Evolutionary conservation across 768 basidiomycete genomes (phyloP).

Genomic region (Psilocybe subaeruginosa): DNA sequence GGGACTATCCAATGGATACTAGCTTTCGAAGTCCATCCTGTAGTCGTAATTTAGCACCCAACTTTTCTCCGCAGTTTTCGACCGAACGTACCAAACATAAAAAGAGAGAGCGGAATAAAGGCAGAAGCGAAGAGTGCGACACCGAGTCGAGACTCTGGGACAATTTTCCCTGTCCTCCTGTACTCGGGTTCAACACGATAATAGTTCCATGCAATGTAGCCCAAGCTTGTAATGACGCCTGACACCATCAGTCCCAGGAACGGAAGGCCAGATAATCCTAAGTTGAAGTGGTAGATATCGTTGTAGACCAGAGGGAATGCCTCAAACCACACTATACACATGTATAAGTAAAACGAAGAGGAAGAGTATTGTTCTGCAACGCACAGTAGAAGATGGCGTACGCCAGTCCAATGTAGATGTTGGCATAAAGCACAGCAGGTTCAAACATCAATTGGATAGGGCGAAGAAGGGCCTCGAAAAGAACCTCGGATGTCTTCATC

Average conservation of each 20-base stretch:
- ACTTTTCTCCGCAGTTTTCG: not conserved
- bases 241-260: conserved; percentile 3
- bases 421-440: conserved; percentile 1
- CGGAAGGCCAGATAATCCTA: conserved; percentile 3
- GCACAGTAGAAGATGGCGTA: conserved; percentile 6
- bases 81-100: conserved; percentile 4
- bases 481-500: conserved; percentile 4
- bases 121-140: conserved; percentile 6
- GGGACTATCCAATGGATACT: conserved; percentile 6
- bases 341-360: not conserved
- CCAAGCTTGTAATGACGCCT: not conserved
- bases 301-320: conserved; percentile 3
- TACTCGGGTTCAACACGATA: conserved; percentile 2
- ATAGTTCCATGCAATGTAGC: not conserved
- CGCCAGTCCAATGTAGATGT: not conserved
- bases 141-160: not conserved
- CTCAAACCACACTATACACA: conserved; percentile 4
- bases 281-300: conserved; percentile 8
- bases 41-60: not conserved
- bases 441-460: conserved; percentile 6
- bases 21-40: conserved; percentile 1
- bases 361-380: not conserved
- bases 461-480: conserved; percentile 1
- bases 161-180: not conserved
- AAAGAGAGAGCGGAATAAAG: conserved; percentile 6